A percentile compares a stretch with the other conserved stretches of the same genome.
Evolutionary conservation across 2,329 filamentous ascomycete genomes (phyloP).

Genomic region (Sporothrix pseudoabietina): DNA sequence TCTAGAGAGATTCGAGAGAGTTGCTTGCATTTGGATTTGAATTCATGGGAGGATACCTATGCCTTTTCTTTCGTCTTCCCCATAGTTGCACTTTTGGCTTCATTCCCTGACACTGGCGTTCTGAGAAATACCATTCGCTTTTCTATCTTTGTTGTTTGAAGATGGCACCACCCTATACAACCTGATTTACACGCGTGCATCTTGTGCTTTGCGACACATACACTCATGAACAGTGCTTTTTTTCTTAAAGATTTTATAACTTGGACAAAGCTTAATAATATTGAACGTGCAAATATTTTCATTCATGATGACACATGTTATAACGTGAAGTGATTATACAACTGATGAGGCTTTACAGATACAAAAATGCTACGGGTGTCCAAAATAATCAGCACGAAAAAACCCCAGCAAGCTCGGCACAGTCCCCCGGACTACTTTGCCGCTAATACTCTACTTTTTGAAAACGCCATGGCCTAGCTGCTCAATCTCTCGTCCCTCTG

Average conservation of each 20-base stretch:
- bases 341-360: background rate
- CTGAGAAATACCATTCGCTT: constrained; percentile 13
- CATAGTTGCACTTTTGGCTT: background rate
- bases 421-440: background rate
- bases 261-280: background rate
- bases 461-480: constrained; percentile 66
- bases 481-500: constrained; percentile 77
- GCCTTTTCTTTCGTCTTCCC: background rate
- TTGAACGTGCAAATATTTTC: background rate
- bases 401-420: background rate
- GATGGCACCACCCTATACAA: background rate
- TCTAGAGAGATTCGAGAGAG: background rate
- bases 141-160: background rate
- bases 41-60: background rate
- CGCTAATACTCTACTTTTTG: constrained; percentile 45
- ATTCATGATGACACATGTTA: background rate
- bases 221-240: background rate
- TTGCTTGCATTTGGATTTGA: background rate
- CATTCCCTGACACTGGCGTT: background rate
- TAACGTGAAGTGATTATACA: background rate
- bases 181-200: background rate
- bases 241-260: background rate
- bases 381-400: background rate
- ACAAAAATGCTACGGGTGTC: background rate
- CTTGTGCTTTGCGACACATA: background rate